Percentiles rank a stretch among this genome's conserved stretches.
phyloP scores from a whole-genome alignment of 352 stramenopile species.

The Pythium utonaiense region DNA sequence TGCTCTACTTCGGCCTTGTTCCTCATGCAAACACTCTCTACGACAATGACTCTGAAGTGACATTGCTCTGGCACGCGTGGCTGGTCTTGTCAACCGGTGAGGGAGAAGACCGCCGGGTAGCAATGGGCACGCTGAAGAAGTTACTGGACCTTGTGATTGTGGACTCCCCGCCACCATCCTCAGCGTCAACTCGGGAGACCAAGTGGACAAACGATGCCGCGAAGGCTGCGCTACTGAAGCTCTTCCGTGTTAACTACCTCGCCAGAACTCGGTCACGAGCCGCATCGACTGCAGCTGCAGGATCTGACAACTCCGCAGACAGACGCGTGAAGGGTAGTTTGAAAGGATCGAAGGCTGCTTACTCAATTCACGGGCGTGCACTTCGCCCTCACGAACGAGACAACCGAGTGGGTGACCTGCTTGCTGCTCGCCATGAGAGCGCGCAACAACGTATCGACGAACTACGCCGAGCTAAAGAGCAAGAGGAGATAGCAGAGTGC shows the following conservation, averaged over 20 bases:
- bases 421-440: slow-evolving; percentile 30
- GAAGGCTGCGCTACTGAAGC: slow-evolving; percentile 16
- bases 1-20: slow-evolving; percentile 60
- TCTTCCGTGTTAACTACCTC: slow-evolving; percentile 42
- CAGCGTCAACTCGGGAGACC: not conserved
- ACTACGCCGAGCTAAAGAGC: slow-evolving; percentile 33
- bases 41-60: slow-evolving; percentile 28
- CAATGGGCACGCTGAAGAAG: slow-evolving; percentile 17
- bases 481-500: slow-evolving; percentile 43
- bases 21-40: slow-evolving; percentile 35
- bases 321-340: not conserved
- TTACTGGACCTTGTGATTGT: slow-evolving; percentile 27
- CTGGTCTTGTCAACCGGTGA: slow-evolving; percentile 23
- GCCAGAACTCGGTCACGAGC: slow-evolving; percentile 21
- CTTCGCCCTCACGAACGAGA: not conserved
- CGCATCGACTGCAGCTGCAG: not conserved
- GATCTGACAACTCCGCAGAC: not conserved
- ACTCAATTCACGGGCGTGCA: slow-evolving; percentile 16
- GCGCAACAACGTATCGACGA: slow-evolving; percentile 23
- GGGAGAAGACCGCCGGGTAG: slow-evolving; percentile 9
- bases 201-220: not conserved
- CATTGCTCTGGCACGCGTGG: slow-evolving; percentile 56
- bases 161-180: not conserved
- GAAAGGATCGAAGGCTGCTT: not conserved
- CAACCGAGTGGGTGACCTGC: slow-evolving; percentile 16